Conservation (phyloP, 2,329 filamentous ascomycete species). For the Pseudocercospora vitis region DNA sequence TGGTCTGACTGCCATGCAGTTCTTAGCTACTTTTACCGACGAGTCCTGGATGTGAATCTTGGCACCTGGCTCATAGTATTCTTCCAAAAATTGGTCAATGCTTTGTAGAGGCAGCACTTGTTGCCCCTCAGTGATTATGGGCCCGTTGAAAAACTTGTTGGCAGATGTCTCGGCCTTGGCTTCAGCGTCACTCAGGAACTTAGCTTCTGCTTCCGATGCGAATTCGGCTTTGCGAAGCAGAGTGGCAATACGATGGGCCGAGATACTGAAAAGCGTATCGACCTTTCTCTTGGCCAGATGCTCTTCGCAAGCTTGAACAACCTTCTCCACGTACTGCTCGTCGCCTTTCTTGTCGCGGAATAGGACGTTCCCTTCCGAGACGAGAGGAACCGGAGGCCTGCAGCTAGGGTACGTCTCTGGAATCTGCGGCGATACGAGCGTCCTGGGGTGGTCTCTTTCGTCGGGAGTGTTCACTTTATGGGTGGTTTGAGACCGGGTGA, state of each 20-base stretch:
- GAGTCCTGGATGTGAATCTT: constrained; percentile 35
- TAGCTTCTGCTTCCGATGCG: constrained; percentile 27
- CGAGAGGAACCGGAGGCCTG: too few species aligned
- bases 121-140: constrained; percentile 33
- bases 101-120: constrained; percentile 33
- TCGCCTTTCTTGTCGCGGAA: constrained; percentile 12
- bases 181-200: constrained; percentile 28
- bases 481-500: not conserved
- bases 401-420: not conserved
- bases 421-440: too few species aligned
- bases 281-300: not conserved
- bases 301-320: constrained; percentile 8
- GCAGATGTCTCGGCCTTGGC: constrained; percentile 27
- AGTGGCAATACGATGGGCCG: constrained; percentile 28
- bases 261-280: constrained; percentile 16
- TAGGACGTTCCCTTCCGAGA: too few species aligned
- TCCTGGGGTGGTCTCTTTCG: not conserved
- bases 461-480: not conserved
- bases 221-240: constrained; percentile 30
- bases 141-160: constrained; percentile 27
- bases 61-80: constrained; percentile 36
- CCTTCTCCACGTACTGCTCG: constrained; percentile 9
- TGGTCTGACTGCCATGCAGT: constrained; percentile 11
- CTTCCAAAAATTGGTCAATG: constrained; percentile 30
- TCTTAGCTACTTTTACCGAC: constrained; percentile 17